Base-by-base conservation (phyloP, 352 stramenopile species). In the Phytophthora sp. region DNA sequence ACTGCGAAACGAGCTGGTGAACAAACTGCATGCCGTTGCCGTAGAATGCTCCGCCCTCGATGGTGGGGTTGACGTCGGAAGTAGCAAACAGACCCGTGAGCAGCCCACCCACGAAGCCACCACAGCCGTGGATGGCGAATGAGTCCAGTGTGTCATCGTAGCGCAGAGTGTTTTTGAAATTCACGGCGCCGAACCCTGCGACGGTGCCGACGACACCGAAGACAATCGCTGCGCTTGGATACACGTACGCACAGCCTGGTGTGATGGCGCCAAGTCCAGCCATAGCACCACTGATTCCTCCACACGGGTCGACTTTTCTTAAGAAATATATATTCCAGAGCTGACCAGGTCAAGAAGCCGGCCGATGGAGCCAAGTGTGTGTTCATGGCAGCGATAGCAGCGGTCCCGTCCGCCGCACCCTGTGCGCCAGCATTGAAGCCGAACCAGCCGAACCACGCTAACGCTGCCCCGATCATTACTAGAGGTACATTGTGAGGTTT, bases 391-490 rank as follows among this genome's bases (percentile, higher is more conserved):
- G 82, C 84, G 17, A 84, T 77, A 1, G 78, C 80, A 10, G 85
- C 85, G 35, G 89, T 79, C 12, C 71, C 69, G 45, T 90, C 78
- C 1, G 82, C 82, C 7, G 71, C 75, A 24, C 68, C 72, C 12
- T 82, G 53, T 18, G 80, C 89, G 30, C 83, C 83, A n/a, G 72
- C 83, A 59, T 94, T 92, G 67, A 94, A 94, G 46, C 85, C 84
- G 48, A 89, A 92, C 85, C 85, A 94, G 15, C 85, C 85, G 48
- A 89, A 89, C 85, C 85, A 94, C 20, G 92, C 74, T 35, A 91
- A 54, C 32, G 73, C 84, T 2, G 63, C 66, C 28, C 85, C 85
- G 30, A 91, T 88, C 75, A 94, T 92, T 24, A 92, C 81, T 9
- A 94, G 68, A 17, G 87, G 85, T 31, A 94, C 77, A 69, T 95